Evolutionary conservation across 1,139 yeast genomes (phyloP).

Genomic region (Ashbya aceris): DNA sequence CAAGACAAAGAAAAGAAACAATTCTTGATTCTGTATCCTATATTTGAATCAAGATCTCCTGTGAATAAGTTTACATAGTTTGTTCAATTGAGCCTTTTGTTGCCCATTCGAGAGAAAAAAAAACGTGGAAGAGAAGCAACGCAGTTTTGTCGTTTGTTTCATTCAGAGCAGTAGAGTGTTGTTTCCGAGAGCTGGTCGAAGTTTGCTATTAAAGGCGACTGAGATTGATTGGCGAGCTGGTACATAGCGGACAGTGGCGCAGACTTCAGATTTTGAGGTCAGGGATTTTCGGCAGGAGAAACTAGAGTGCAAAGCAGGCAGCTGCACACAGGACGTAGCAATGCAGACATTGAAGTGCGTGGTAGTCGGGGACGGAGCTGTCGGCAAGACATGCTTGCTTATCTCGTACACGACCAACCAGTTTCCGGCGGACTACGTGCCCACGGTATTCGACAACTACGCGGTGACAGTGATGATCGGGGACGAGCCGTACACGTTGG

Average conservation of each 20-base stretch:
- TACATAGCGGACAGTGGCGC: no score
- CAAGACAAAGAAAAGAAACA: not conserved
- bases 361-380: constrained; percentile 98
- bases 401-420: constrained; percentile 85
- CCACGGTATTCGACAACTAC: constrained; percentile 90
- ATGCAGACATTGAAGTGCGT: constrained; percentile 94
- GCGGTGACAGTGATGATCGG: constrained; percentile 98
- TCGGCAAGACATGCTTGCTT: constrained; percentile 84
- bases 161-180: not conserved
- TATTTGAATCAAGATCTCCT: not conserved
- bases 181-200: no score
- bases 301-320: no score
- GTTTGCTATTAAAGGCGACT: not conserved
- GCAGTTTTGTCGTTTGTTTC: not conserved
- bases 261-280: no score
- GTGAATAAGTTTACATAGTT: not conserved
- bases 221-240: not conserved
- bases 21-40: not conserved
- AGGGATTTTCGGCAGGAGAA: no score
- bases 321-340: constrained; percentile 5
- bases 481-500: constrained; percentile 94
- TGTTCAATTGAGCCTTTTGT: not conserved
- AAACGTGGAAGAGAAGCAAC: not conserved
- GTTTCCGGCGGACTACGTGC: constrained; percentile 83
- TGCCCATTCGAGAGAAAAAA: not conserved